A percentile compares a stretch with the other conserved stretches of the same genome.
phyloP scores from a whole-genome alignment of 2,329 filamentous ascomycete species.

The Epichloe glyceriae region DNA sequence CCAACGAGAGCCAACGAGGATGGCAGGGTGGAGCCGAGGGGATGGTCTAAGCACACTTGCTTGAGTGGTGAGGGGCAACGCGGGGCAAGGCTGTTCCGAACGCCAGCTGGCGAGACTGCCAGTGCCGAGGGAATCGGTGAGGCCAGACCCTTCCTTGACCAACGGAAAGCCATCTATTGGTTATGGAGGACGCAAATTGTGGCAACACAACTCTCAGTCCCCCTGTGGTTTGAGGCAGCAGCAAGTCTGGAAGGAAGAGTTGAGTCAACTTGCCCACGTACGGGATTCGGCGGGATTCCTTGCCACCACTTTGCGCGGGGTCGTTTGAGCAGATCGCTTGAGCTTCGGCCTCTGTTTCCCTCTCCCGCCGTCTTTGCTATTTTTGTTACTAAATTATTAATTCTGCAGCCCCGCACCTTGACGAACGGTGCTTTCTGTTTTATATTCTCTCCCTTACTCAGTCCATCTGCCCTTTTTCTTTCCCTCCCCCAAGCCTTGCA shows the following conservation, averaged over 20 bases:
- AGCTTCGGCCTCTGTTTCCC: neutral
- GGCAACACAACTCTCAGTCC: neutral
- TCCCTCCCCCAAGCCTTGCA: neutral
- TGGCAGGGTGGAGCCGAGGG: no score
- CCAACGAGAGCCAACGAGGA: no score
- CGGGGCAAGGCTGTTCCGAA: no score
- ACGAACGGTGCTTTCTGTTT: neutral
- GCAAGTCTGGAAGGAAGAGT: neutral
- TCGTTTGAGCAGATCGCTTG: neutral
- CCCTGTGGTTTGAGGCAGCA: neutral
- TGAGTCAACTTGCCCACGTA: neutral
- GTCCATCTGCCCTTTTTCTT: neutral
- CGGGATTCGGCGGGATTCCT: neutral
- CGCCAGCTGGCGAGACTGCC: no score
- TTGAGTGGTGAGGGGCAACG: no score
- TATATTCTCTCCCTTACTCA: neutral
- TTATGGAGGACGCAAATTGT: neutral
- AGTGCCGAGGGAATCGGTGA: no score
- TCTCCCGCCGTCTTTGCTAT: neutral
- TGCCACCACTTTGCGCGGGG: neutral
- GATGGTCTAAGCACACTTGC: no score
- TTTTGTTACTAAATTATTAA: neutral
- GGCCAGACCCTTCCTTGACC: neutral
- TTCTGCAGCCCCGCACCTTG: neutral
- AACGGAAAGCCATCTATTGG: constrained; percentile 2